phyloP scores from a whole-genome alignment of 305 asterid species.

The Fraxinus greggii region DNA sequence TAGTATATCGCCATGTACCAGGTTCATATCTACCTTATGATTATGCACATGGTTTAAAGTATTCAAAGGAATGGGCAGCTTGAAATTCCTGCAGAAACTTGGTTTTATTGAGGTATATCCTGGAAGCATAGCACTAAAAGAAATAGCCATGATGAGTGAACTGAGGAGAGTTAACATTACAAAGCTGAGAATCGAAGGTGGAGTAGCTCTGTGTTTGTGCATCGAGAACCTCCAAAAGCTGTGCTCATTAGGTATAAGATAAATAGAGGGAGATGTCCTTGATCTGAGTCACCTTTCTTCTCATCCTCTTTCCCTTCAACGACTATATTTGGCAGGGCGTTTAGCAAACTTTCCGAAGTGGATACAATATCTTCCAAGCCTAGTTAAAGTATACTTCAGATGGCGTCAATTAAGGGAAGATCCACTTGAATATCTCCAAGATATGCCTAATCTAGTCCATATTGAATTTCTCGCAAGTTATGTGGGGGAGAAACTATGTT shows the following conservation, averaged over 20 bases:
- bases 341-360: slow-evolving; percentile 16
- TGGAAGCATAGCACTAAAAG: slow-evolving; percentile 6
- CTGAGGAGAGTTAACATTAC: slow-evolving; percentile 30
- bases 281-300: slow-evolving; percentile 14
- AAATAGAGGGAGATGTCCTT: slow-evolving; percentile 2
- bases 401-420: not conserved
- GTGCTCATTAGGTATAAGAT: slow-evolving; percentile 1
- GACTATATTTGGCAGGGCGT: slow-evolving; percentile 16
- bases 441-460: slow-evolving; percentile 23
- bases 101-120: slow-evolving; percentile 13
- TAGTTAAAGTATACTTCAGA: slow-evolving; percentile 12
- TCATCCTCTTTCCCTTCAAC: slow-evolving; percentile 21
- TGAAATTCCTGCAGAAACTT: slow-evolving; percentile 23
- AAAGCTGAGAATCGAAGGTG: slow-evolving; percentile 25
- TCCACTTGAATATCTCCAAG: slow-evolving; percentile 15
- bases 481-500: slow-evolving; percentile 1
- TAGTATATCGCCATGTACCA: not conserved
- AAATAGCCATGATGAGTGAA: slow-evolving; percentile 24
- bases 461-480: slow-evolving; percentile 14
- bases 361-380: slow-evolving; percentile 18
- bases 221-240: slow-evolving; percentile 17
- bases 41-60: slow-evolving; percentile 15
- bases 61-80: slow-evolving; percentile 14
- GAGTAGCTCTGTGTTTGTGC: slow-evolving; percentile 21
- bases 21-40: slow-evolving; percentile 13